phyloP scores from a whole-genome alignment of 306 rosid genomes.

The Purshia tridentata region DNA sequence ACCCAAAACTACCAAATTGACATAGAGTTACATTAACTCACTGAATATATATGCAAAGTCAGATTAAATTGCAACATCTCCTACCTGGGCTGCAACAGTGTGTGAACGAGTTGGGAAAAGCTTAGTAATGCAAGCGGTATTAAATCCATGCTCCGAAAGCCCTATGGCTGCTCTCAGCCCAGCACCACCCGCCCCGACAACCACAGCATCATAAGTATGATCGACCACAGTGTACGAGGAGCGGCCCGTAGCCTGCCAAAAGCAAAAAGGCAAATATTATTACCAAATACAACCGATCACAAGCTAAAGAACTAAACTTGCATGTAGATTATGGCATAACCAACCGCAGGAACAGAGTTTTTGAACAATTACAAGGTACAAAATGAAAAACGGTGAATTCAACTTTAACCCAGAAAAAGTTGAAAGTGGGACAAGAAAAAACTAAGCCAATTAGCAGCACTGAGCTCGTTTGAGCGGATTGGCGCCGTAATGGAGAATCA shows the following conservation, averaged over 20 bases:
- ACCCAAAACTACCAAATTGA: constrained; percentile 1
- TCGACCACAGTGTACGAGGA: constrained; percentile 84
- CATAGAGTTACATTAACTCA: not conserved
- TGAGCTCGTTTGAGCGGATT: not conserved
- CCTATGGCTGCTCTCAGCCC: constrained; percentile 97
- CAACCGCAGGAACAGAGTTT: not conserved
- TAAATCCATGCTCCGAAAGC: constrained; percentile 92
- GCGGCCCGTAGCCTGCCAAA: constrained; percentile 54
- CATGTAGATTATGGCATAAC: not conserved
- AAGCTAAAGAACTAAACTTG: not conserved
- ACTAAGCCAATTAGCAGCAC: not conserved
- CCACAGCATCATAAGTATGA: constrained; percentile 86
- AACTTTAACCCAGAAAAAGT: not conserved
- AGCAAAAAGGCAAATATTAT: constrained; percentile 13
- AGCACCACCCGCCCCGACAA: constrained; percentile 97
- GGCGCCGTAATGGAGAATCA: not conserved
- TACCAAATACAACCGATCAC: constrained; percentile 9
- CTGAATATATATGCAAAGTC: constrained; percentile 5
- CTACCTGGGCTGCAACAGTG: constrained; percentile 98
- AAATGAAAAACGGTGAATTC: not conserved
- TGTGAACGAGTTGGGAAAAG: constrained; percentile 98
- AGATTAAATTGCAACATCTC: not conserved
- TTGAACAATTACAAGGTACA: not conserved
- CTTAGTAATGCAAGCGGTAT: constrained; percentile 94
- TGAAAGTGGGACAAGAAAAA: not conserved